These are phyloP conservation scores for Lathyrus aphaca DNA, from an alignment of 306 rosid species.

Conservation along the genomic window DNA sequence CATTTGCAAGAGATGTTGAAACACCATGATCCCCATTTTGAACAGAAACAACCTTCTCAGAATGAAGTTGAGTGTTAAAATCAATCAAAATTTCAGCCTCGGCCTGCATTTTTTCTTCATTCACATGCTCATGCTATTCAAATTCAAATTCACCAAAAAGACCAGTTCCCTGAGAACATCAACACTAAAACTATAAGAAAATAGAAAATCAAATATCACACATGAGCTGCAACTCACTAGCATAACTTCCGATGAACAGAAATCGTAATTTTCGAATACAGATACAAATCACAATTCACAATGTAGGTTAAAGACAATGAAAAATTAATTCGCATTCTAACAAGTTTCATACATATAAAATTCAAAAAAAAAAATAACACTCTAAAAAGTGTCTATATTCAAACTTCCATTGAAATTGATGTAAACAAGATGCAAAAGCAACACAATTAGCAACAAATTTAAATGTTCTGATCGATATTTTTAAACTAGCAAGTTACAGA, in stretches of 20 bases:
- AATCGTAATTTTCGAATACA: constrained; percentile 15
- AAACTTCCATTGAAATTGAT: neutral
- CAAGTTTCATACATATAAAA: constrained; percentile 15
- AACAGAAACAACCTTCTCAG: constrained; percentile 47
- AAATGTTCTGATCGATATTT: neutral
- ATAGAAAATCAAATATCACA: neutral
- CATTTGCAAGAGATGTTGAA: constrained; percentile 49
- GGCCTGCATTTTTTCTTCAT: constrained; percentile 52
- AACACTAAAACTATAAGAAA: neutral
- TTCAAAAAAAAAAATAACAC: constrained; percentile 3
- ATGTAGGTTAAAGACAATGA: constrained; percentile 40
- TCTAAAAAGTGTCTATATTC: neutral
- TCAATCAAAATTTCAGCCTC: constrained; percentile 47
- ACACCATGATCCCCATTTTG: constrained; percentile 61
- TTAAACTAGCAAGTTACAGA: neutral
- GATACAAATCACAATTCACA: constrained; percentile 23
- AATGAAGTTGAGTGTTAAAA: constrained; percentile 49
- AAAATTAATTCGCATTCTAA: constrained; percentile 29
- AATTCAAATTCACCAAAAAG: constrained; percentile 34
- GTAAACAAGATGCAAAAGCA: neutral
- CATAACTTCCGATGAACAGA: neutral
- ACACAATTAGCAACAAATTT: constrained; percentile 24
- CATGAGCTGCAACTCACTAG: constrained; percentile 34
- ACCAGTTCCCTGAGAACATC: constrained; percentile 37
- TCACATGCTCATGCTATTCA: constrained; percentile 34